Evolutionary conservation across 345 rosid genomes (phyloP).

Genomic region (Moringa oleifera): DNA sequence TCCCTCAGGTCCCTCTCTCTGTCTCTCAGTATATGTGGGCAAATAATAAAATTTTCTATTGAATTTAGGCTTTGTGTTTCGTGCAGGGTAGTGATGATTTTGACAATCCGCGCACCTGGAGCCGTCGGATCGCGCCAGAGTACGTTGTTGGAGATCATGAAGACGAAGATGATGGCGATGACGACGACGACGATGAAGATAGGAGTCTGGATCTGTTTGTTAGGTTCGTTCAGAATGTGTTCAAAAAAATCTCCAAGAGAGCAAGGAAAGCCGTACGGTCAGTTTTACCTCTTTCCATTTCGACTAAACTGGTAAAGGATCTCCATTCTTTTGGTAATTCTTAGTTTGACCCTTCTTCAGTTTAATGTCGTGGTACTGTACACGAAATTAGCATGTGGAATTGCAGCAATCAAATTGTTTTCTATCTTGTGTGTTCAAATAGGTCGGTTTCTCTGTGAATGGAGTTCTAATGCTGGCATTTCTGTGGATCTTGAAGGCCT

Average conservation of each 20-base stretch:
- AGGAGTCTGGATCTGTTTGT: conserved; percentile 81
- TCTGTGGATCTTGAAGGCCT: conserved; percentile 85
- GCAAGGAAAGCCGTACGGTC: conserved; percentile 86
- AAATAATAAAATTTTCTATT: too few relatives aligned
- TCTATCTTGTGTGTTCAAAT: not conserved
- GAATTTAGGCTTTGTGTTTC: too few relatives aligned
- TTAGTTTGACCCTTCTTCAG: too few relatives aligned
- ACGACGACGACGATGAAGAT: conserved; percentile 66
- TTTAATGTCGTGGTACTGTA: too few relatives aligned
- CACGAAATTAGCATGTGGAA: too few relatives aligned
- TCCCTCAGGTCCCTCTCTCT: too few relatives aligned
- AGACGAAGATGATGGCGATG: conserved; percentile 42
- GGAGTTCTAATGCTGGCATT: conserved; percentile 78
- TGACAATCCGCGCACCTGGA: conserved; percentile 62
- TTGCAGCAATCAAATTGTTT: too few relatives aligned
- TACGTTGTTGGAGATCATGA: conserved; percentile 23
- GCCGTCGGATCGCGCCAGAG: conserved; percentile 53
- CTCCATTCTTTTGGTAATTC: too few relatives aligned
- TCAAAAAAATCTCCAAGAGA: conserved; percentile 59
- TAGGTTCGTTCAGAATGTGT: conserved; percentile 63
- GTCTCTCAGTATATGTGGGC: too few relatives aligned
- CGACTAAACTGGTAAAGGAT: conserved; percentile 48
- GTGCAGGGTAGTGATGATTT: conserved; percentile 31
- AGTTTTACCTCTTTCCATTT: conserved; percentile 61
- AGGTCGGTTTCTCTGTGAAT: conserved; percentile 88